A percentile compares a stretch with the other conserved stretches of the same genome.
Conservation (phyloP, 169 alveolate genomes). For the Theileria equi region DNA sequence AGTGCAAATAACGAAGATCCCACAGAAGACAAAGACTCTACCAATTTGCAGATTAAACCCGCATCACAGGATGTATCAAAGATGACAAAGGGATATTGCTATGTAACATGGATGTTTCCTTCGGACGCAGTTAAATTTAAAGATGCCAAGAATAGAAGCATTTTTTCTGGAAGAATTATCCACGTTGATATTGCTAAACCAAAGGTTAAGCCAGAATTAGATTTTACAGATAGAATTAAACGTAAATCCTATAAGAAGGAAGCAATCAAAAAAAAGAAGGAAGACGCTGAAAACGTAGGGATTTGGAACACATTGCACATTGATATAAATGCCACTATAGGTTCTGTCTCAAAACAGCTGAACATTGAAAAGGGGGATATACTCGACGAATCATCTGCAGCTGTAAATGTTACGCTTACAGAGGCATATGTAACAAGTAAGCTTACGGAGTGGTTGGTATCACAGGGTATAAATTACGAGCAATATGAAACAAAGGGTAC, state of each 20-base stretch:
- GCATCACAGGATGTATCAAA: not conserved
- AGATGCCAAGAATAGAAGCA: conserved; percentile 49
- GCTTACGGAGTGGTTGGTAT: conserved; percentile 91
- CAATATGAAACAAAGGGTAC: not conserved
- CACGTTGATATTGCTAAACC: conserved; percentile 66
- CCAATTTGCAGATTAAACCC: not conserved
- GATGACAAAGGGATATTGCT: conserved; percentile 55
- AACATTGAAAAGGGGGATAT: conserved; percentile 80
- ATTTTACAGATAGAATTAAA: not conserved
- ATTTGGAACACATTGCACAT: conserved; percentile 95
- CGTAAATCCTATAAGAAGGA: conserved; percentile 69
- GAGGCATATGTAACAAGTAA: conserved; percentile 90
- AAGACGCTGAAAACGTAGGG: conserved; percentile 80
- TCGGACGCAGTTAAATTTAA: conserved; percentile 57
- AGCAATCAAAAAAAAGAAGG: conserved; percentile 74
- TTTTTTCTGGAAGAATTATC: conserved; percentile 71
- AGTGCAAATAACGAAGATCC: not conserved
- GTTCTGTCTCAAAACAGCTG: conserved; percentile 82
- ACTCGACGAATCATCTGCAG: conserved; percentile 81
- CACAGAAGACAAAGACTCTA: not conserved
- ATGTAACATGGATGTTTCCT: conserved; percentile 47
- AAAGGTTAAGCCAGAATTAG: conserved; percentile 17
- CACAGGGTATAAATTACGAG: conserved; percentile 77
- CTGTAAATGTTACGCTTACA: conserved; percentile 86
- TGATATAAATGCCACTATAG: conserved; percentile 89